Evolutionary conservation across 2,329 filamentous ascomycete species (phyloP).

Genomic region (Mycogone perniciosa): DNA sequence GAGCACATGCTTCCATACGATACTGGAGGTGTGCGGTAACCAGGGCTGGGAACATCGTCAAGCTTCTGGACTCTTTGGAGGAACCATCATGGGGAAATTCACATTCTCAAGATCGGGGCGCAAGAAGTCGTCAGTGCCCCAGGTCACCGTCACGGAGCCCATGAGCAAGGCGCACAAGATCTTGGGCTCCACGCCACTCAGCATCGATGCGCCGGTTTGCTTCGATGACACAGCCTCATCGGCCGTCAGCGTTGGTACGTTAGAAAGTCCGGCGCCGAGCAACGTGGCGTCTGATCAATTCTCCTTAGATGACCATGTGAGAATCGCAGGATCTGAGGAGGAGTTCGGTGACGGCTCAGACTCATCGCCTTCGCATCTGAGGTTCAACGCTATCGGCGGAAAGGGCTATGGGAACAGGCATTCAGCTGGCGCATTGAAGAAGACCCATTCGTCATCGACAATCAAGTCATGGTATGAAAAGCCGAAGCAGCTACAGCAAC

Average conservation of each 20-base stretch:
- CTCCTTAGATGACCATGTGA: constrained; percentile 17
- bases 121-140: constrained; percentile 32
- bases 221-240: constrained; percentile 41
- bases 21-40: constrained; percentile 2
- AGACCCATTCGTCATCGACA: constrained; percentile 49
- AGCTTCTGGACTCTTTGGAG: constrained; percentile 3
- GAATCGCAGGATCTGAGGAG: constrained; percentile 15
- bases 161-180: constrained; percentile 48
- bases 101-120: constrained; percentile 43
- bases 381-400: constrained; percentile 13
- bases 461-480: constrained; percentile 53
- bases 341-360: constrained; percentile 44
- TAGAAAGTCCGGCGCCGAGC: constrained; percentile 34
- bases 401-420: constrained; percentile 30
- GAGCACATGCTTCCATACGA: constrained; percentile 6
- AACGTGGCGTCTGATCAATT: constrained; percentile 8
- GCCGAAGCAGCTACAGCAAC: constrained; percentile 46
- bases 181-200: constrained; percentile 41
- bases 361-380: constrained; percentile 32
- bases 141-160: constrained; percentile 27
- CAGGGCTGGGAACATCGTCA: constrained; percentile 2
- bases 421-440: constrained; percentile 36
- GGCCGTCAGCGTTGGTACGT: constrained; percentile 38
- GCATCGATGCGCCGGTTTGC: constrained; percentile 31
- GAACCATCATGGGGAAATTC: constrained; percentile 38